These are phyloP conservation scores for Mortierella sp. DNA, from an alignment of 371 early-diverging fungal species.

Conservation along the genomic window DNA sequence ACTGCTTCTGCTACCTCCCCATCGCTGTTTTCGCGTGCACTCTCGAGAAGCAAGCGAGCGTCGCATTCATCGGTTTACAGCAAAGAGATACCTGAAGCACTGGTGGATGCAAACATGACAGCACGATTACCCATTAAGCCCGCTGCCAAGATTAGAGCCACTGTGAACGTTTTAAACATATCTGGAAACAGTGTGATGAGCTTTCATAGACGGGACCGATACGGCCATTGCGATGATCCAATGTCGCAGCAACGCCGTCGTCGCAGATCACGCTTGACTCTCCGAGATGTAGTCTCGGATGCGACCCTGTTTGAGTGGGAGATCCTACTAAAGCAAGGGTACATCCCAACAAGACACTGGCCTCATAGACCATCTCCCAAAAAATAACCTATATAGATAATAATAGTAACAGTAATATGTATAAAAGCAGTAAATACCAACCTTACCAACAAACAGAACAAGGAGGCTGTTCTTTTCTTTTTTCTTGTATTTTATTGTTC, in stretches of 20 bases:
- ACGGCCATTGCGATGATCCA: conserved; percentile 2
- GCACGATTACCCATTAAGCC: background rate
- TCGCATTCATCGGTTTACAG: background rate
- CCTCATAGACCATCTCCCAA: background rate
- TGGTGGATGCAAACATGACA: background rate
- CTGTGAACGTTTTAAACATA: conserved; percentile 37
- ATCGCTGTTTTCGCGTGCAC: background rate
- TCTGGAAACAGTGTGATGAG: conserved; percentile 26
- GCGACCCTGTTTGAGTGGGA: conserved; percentile 49
- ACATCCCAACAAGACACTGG: conserved; percentile 35
- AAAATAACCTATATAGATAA: background rate
- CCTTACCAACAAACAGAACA: too few species aligned
- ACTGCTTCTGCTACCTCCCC: background rate
- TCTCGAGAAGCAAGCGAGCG: background rate
- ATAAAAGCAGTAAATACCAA: too few species aligned
- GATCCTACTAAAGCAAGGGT: conserved; percentile 19
- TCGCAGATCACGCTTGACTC: conserved; percentile 9
- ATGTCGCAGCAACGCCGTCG: background rate
- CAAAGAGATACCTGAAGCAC: background rate
- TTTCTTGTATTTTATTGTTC: too few species aligned
- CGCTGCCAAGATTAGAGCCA: background rate
- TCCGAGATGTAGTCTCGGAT: conserved; percentile 38
- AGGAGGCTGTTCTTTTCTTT: background rate
- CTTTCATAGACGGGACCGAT: conserved; percentile 24
- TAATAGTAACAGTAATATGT: background rate